Evolutionary conservation across 768 basidiomycete species (phyloP).

Genomic region (Wakefieldia striispora): DNA sequence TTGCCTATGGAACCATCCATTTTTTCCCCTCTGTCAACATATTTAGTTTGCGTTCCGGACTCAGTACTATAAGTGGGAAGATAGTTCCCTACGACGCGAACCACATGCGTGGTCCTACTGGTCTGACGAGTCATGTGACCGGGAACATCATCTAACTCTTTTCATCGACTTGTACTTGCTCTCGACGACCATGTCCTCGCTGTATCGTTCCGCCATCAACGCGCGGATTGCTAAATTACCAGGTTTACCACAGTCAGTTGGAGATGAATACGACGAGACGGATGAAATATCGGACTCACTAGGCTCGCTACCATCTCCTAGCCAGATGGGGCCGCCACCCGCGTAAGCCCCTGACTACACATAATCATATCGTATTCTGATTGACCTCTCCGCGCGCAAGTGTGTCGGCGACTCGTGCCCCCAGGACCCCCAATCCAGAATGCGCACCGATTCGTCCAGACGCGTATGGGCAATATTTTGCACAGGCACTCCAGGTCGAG

Average conservation of each 20-base stretch:
- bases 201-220: conserved; percentile 75
- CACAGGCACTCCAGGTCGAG: conserved; percentile 73
- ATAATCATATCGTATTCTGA: conserved; percentile 6
- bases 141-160: neutral
- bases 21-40: too few species aligned
- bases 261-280: conserved; percentile 38
- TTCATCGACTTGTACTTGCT: neutral
- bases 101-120: too few species aligned
- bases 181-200: conserved; percentile 52
- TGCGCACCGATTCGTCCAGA: conserved; percentile 74
- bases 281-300: conserved; percentile 58
- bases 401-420: conserved; percentile 29
- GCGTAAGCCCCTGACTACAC: conserved; percentile 43
- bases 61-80: too few species aligned
- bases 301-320: conserved; percentile 51
- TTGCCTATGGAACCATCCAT: too few species aligned
- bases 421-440: conserved; percentile 52
- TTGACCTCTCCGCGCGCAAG: conserved; percentile 18
- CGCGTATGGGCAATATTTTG: conserved; percentile 57
- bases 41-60: too few species aligned
- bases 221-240: conserved; percentile 78
- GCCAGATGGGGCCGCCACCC: conserved; percentile 58
- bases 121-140: conserved; percentile 2
- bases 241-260: conserved; percentile 40
- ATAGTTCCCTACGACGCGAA: too few species aligned